Conservation (phyloP, 2,329 filamentous ascomycete genomes). For the Botrytis tulipae region DNA sequence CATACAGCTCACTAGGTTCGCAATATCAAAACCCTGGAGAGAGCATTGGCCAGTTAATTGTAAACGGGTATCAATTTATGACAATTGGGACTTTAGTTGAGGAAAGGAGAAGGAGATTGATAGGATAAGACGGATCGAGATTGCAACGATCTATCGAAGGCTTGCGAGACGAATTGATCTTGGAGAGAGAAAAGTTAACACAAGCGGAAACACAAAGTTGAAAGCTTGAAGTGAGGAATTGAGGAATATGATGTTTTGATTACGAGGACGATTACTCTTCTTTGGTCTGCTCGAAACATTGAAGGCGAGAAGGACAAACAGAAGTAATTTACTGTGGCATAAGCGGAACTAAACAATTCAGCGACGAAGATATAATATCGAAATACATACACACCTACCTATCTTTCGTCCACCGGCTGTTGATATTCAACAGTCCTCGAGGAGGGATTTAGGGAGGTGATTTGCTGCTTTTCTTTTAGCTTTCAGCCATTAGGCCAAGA, state of each 20-base stretch:
- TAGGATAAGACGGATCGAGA: not conserved
- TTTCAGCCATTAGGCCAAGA: conserved; percentile 2
- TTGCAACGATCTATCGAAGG: not conserved
- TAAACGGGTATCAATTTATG: conserved; percentile 1
- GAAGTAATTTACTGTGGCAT: not conserved
- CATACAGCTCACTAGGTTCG: conserved; percentile 1
- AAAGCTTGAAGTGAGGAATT: not conserved
- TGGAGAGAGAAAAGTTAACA: not conserved
- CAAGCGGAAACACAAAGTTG: not conserved
- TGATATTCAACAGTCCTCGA: not conserved
- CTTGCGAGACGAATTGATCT: conserved; percentile 1
- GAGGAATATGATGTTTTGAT: conserved; percentile 5
- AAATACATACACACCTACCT: not conserved
- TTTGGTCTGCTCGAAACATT: conserved; percentile 1
- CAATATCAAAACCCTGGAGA: not conserved
- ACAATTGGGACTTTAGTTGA: not conserved
- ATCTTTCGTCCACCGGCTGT: not conserved
- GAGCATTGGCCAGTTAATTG: conserved; percentile 14
- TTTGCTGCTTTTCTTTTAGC: not conserved
- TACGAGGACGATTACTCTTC: conserved; percentile 5
- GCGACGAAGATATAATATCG: not conserved
- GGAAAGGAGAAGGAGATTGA: conserved; percentile 16
- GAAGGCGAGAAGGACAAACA: not conserved
- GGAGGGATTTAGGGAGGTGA: not conserved
- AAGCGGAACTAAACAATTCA: not conserved